phyloP scores from a whole-genome alignment of 129 eudicot species.

The Lactuca saligna region DNA sequence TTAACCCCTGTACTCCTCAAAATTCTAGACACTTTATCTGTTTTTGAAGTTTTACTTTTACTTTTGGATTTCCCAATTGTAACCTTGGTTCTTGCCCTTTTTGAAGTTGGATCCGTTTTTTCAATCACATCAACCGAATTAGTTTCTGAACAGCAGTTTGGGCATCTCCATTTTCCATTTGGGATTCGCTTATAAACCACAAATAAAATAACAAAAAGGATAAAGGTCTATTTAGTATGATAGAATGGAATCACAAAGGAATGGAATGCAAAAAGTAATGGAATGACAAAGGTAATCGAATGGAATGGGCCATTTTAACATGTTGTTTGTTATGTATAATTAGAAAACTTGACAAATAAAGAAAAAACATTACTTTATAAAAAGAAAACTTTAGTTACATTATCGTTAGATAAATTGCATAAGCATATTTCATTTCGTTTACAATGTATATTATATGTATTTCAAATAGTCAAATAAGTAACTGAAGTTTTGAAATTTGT shows the following conservation, averaged over 20 bases:
- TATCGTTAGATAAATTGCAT: too few species aligned
- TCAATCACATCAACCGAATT: constrained; percentile 28
- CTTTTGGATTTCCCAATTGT: constrained; percentile 38
- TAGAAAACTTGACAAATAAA: background rate
- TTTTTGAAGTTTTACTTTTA: constrained; percentile 38
- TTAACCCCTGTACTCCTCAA: constrained; percentile 39
- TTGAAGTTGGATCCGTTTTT: constrained; percentile 41
- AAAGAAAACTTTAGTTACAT: too few species aligned
- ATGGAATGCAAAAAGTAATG: too few species aligned
- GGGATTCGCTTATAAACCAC: constrained; percentile 55
- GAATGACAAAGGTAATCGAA: too few species aligned
- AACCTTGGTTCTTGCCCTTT: constrained; percentile 58
- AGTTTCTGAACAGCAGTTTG: constrained; percentile 48
- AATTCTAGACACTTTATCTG: constrained; percentile 36
- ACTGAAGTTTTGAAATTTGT: too few species aligned
- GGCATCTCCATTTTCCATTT: constrained; percentile 86
- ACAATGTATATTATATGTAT: too few species aligned
- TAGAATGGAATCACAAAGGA: too few species aligned
- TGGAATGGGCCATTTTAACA: too few species aligned
- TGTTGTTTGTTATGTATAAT: too few species aligned
- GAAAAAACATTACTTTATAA: background rate
- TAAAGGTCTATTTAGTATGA: too few species aligned
- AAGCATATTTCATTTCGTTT: too few species aligned
- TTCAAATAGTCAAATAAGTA: too few species aligned
- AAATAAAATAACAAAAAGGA: background rate